Evolutionary conservation across 805 yeast species (phyloP).

Genomic region (Yarrowia alimentaria): DNA sequence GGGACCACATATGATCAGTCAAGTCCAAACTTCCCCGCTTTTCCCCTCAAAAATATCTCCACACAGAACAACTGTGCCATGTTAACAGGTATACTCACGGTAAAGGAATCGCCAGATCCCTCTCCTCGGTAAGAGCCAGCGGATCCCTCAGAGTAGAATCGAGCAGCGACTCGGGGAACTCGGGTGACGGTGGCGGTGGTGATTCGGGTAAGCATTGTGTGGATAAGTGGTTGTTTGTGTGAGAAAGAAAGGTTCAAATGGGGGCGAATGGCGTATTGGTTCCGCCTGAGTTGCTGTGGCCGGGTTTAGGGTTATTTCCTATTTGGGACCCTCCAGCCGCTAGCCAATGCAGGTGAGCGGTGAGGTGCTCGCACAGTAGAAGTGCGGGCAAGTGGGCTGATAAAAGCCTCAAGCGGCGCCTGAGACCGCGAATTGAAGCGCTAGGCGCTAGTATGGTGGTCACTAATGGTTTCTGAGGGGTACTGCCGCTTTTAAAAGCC

Average conservation of each 20-base stretch:
- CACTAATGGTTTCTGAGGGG: too few relatives aligned
- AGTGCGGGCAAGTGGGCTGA: too few relatives aligned
- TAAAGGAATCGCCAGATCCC: slow-evolving; percentile 58
- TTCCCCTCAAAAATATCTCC: too few relatives aligned
- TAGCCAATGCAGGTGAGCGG: too few relatives aligned
- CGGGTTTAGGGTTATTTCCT: neutral
- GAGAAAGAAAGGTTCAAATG: slow-evolving; percentile 3
- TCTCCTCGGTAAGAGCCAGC: slow-evolving; percentile 59
- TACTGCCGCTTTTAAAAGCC: too few relatives aligned
- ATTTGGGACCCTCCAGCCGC: slow-evolving; percentile 6
- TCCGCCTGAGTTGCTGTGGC: slow-evolving; percentile 28
- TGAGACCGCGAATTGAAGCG: too few relatives aligned
- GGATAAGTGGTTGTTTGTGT: slow-evolving; percentile 1
- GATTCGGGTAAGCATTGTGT: slow-evolving; percentile 30
- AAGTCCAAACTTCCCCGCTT: too few relatives aligned
- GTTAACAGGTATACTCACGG: slow-evolving; percentile 42
- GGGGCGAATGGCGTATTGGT: too few relatives aligned
- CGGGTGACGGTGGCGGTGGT: slow-evolving; percentile 29
- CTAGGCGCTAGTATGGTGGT: too few relatives aligned
- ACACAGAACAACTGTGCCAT: too few relatives aligned
- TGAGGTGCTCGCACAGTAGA: too few relatives aligned
- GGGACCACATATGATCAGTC: neutral
- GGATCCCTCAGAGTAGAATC: slow-evolving; percentile 56
- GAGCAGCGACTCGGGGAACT: slow-evolving; percentile 35
- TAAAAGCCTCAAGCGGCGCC: too few relatives aligned